Conservation (phyloP, 108 stramenopile genomes). For the Schizochytrium sp. region DNA sequence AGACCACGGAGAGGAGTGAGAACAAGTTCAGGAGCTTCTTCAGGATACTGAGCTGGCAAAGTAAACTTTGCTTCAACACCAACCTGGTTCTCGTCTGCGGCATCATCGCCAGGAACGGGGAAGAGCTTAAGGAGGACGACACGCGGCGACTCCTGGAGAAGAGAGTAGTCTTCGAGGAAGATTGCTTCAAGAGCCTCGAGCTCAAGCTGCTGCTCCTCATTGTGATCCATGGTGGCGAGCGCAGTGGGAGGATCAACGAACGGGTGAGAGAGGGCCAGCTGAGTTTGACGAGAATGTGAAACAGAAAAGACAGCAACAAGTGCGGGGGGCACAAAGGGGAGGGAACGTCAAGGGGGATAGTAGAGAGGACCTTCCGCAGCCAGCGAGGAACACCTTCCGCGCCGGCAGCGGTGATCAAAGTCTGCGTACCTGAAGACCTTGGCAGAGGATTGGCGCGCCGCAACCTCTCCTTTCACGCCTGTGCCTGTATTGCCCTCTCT, state of each 20-base stretch:
- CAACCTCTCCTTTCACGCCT: too few relatives aligned
- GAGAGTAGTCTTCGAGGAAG: constrained; percentile 58
- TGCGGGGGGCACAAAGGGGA: too few relatives aligned
- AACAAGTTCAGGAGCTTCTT: constrained; percentile 18
- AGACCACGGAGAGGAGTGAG: constrained; percentile 14
- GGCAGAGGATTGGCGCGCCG: too few relatives aligned
- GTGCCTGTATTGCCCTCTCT: too few relatives aligned
- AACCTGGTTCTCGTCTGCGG: constrained; percentile 38
- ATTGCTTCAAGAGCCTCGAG: constrained; percentile 58
- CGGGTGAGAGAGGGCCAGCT: too few relatives aligned
- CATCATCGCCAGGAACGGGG: constrained; percentile 22
- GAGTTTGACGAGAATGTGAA: too few relatives aligned
- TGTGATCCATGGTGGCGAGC: constrained; percentile 26
- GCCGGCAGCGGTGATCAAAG: too few relatives aligned
- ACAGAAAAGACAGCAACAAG: too few relatives aligned
- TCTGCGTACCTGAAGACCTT: too few relatives aligned
- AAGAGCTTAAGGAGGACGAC: constrained; percentile 26
- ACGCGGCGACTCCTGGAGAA: constrained; percentile 4
- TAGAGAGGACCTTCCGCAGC: too few relatives aligned
- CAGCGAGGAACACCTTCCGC: too few relatives aligned
- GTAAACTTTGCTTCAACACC: neutral
- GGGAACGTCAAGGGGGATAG: too few relatives aligned
- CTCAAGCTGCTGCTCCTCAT: constrained; percentile 57
- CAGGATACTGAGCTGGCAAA: constrained; percentile 26
- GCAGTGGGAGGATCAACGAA: neutral